Evolutionary conservation across 257 asterid genomes (phyloP), one percentile per base, ranked within the genome.

Genomic region (Lavandula angustifolia): DNA sequence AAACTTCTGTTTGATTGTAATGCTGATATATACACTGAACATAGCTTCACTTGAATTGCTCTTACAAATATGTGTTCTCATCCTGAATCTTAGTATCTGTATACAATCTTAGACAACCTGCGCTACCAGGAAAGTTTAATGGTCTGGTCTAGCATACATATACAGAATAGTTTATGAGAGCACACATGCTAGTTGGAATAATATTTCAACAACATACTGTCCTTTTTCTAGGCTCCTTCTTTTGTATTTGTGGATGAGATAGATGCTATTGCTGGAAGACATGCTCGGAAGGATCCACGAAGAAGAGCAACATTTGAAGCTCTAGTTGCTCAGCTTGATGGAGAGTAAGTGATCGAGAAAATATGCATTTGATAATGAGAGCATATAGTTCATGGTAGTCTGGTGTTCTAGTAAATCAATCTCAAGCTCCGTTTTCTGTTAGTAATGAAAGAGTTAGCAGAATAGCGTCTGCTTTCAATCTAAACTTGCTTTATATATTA

Each of bases 261-360:
- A 74, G 99, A 92, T 84, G 99, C 99, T 75, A 87, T 92, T 75
- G 97, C 97, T 79, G 99, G 99, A 78, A 82, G 96, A 81, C 94
- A 89, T 74, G 94, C 97, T 57, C 80, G 80, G 73, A 87, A 80
- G 76, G 97, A 92, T 81, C 96, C 94, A 48, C 87, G 92, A 54
- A 83, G 97, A 75, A 80, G 82, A 65, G 90, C 89, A 68, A 86
- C 97, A 49, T 87, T 89, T 74, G 92, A 92, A 76, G 99, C 99
- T 41, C 78, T 92, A 75, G 78, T 92, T 73, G 73, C 89, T 59
- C 97, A 92, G 83, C 90, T 92, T 81, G 99, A 92, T 71, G 99
- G 97, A 76, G 97, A 92, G 99, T 92, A 69, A 87, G 96, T 83
- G 68, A 51, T 66, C 27, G 62, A 64, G 63, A 69, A 46, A 51